Conservation (phyloP, 2,329 filamentous ascomycete genomes). For the Fonsecaea pedrosoi region DNA sequence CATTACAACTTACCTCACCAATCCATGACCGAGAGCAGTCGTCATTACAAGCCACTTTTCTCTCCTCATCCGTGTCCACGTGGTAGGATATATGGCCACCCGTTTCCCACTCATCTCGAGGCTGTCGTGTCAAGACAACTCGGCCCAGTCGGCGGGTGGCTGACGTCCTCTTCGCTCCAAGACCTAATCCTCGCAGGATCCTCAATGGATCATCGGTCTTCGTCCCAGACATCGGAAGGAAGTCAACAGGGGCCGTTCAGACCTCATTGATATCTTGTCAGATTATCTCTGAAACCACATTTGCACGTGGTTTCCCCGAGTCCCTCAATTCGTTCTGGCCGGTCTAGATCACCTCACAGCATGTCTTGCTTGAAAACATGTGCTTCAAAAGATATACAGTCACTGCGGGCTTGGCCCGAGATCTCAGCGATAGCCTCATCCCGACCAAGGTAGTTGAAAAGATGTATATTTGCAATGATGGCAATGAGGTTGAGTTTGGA, state of each 20-base stretch:
- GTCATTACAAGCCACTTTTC: background rate
- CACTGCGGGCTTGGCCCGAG: conserved; percentile 26
- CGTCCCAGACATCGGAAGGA: conserved; percentile 10
- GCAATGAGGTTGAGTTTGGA: conserved; percentile 4
- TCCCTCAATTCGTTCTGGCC: conserved; percentile 23
- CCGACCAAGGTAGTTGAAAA: background rate
- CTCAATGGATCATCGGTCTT: conserved; percentile 12
- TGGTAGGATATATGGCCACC: background rate
- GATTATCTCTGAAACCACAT: conserved; percentile 3
- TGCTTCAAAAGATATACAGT: background rate
- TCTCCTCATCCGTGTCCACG: background rate
- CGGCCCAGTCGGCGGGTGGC: conserved; percentile 9
- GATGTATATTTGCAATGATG: conserved; percentile 9
- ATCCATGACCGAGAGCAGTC: background rate
- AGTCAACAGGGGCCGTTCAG: conserved; percentile 10
- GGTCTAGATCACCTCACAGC: background rate
- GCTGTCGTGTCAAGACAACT: background rate
- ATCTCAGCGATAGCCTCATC: background rate
- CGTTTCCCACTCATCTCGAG: background rate
- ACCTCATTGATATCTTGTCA: background rate
- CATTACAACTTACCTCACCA: background rate
- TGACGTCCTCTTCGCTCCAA: background rate
- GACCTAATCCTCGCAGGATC: background rate
- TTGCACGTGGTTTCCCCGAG: conserved; percentile 18
- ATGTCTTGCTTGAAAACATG: background rate